Evolutionary conservation across 2,329 filamentous ascomycete species (phyloP).

Genomic region (Magnaporthiopsis rhizophila): DNA sequence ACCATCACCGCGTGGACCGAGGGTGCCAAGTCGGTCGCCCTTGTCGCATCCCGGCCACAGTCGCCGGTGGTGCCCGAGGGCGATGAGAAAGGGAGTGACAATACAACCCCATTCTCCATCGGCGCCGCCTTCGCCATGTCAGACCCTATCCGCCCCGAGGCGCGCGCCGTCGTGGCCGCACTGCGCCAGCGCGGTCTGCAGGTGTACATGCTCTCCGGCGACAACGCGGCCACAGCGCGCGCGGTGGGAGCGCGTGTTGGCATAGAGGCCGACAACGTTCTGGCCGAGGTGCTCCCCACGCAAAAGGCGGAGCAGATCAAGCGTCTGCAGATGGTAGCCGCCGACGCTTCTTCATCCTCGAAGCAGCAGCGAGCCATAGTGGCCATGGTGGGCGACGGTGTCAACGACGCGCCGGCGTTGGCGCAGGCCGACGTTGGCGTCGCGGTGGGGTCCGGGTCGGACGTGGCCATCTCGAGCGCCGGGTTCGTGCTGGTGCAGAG

Average conservation of each 20-base stretch:
- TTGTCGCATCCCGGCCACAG: conserved; percentile 40
- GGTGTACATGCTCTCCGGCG: conserved; percentile 89
- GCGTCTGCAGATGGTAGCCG: conserved; percentile 47
- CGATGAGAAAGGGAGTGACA: not conserved
- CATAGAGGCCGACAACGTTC: conserved; percentile 65
- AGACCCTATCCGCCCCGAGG: conserved; percentile 72
- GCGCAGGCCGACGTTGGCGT: conserved; percentile 75
- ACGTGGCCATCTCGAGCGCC: conserved; percentile 74
- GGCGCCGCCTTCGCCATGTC: conserved; percentile 66
- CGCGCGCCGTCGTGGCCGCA: conserved; percentile 52
- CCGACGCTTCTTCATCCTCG: too few species aligned
- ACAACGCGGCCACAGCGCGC: conserved; percentile 76
- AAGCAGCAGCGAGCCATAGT: conserved; percentile 41
- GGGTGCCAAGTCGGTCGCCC: conserved; percentile 55
- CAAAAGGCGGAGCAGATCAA: conserved; percentile 70
- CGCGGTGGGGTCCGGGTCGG: conserved; percentile 74
- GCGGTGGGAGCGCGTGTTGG: conserved; percentile 71
- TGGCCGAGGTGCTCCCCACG: conserved; percentile 78
- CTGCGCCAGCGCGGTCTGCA: conserved; percentile 59
- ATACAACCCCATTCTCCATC: conserved; percentile 36
- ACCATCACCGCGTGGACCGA: conserved; percentile 49
- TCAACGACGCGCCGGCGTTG: conserved; percentile 81
- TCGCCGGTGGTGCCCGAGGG: not conserved
- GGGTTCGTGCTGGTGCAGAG: conserved; percentile 70
- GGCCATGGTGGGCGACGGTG: conserved; percentile 83